Percentiles rank a stretch among this genome's conserved stretches.
phyloP scores from a whole-genome alignment of 225 moss, liverwort and hornwort species.

The Straminergon stramineum region DNA sequence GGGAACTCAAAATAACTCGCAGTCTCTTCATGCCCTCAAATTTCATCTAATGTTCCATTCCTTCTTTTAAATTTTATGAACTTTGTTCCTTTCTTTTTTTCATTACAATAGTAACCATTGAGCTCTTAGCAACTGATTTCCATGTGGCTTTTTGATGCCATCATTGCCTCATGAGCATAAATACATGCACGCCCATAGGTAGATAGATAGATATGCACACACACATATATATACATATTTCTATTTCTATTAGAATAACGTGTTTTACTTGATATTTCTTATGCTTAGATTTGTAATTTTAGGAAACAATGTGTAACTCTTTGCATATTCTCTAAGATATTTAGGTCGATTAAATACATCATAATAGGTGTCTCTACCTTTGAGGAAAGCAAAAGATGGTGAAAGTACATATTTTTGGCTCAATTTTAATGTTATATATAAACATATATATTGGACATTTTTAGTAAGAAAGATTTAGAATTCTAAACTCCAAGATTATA shows the following conservation, averaged over 20 bases:
- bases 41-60: too few relatives aligned
- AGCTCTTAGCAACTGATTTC: not conserved
- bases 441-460: not conserved
- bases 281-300: not conserved
- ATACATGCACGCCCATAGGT: not conserved
- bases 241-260: too few relatives aligned
- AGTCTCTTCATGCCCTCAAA: too few relatives aligned
- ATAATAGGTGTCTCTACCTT: not conserved
- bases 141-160: too few relatives aligned
- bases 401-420: not conserved
- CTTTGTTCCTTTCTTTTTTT: accelerated
- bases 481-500: not conserved
- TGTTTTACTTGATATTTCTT: too few relatives aligned
- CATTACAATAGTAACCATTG: not conserved
- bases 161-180: not conserved
- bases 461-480: accelerated
- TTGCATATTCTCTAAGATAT: not conserved
- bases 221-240: too few relatives aligned
- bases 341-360: too few relatives aligned
- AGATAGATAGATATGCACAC: too few relatives aligned
- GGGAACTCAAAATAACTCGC: too few relatives aligned
- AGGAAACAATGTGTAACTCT: not conserved
- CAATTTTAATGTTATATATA: not conserved
- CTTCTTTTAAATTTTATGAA: not conserved
- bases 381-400: accelerated